phyloP scores from a whole-genome alignment of 2,329 filamentous ascomycete genomes.

The Fusarium austroafricanum region DNA sequence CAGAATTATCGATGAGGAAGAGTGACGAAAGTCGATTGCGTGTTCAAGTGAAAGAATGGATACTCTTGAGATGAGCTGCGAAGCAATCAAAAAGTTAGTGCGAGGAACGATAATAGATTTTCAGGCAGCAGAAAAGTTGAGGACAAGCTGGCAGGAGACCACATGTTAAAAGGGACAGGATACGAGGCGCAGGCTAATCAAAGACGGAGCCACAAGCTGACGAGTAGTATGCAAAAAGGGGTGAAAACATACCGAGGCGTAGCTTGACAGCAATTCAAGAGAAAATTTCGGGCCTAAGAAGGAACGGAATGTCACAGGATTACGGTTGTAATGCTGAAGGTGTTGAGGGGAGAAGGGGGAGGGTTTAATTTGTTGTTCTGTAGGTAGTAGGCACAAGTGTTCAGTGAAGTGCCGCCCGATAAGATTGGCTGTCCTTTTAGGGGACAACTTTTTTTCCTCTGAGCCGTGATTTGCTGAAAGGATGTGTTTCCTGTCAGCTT shows the following conservation, averaged over 20 bases:
- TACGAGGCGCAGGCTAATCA: constrained; percentile 31
- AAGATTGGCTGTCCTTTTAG: constrained; percentile 26
- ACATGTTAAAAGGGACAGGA: constrained; percentile 27
- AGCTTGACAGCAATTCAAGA: constrained; percentile 4
- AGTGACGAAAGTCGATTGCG: constrained; percentile 39
- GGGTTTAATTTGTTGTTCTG: constrained; percentile 11
- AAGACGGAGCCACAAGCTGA: constrained; percentile 25
- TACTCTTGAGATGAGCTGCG: constrained; percentile 34
- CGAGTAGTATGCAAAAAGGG: constrained; percentile 13
- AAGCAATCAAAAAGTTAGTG: constrained; percentile 23
- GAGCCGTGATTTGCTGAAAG: constrained; percentile 34
- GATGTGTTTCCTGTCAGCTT: constrained; percentile 28
- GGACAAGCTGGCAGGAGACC: constrained; percentile 43
- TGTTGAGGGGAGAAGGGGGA: constrained; percentile 15
- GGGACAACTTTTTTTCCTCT: constrained; percentile 20
- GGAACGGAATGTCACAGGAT: constrained; percentile 35
- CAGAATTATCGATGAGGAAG: constrained; percentile 41
- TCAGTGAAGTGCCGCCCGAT: constrained; percentile 16
- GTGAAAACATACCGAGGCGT: constrained; percentile 25
- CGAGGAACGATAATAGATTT: constrained; percentile 3
- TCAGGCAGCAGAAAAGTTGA: constrained; percentile 34
- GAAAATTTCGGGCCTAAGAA: constrained; percentile 16
- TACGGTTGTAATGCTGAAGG: constrained; percentile 3
- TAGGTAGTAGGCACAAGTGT: neutral
- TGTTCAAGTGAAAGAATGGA: constrained; percentile 38